Evolutionary conservation across 2,329 filamentous ascomycete species (phyloP).

Genomic region (Fusarium tupiense): DNA sequence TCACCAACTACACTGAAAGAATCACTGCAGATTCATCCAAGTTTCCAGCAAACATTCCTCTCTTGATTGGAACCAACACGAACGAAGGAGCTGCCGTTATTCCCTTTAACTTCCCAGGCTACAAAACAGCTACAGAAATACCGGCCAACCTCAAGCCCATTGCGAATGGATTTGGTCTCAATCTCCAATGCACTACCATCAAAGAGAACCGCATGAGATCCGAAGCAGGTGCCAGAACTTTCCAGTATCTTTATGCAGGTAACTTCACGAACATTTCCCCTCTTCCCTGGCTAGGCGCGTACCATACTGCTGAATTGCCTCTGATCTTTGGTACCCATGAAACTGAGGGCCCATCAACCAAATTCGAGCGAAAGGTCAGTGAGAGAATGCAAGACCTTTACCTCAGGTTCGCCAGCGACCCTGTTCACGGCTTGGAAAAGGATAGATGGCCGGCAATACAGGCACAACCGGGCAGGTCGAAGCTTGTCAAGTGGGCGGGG

Average conservation of each 20-base stretch:
- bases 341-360: slow-evolving; percentile 3
- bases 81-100: slow-evolving; percentile 29
- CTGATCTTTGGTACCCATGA: slow-evolving; percentile 25
- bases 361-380: slow-evolving; percentile 20
- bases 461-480: not conserved
- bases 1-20: slow-evolving; percentile 15
- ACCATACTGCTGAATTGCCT: slow-evolving; percentile 31
- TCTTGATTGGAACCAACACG: slow-evolving; percentile 31
- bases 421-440: not conserved
- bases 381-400: slow-evolving; percentile 32
- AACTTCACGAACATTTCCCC: slow-evolving; percentile 37
- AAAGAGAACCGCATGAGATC: slow-evolving; percentile 14
- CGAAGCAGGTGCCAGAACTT: slow-evolving; percentile 19
- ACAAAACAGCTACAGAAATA: slow-evolving; percentile 21
- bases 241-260: slow-evolving; percentile 31
- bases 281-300: slow-evolving; percentile 28
- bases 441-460: slow-evolving; percentile 1
- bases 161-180: slow-evolving; percentile 10
- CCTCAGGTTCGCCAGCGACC: slow-evolving; percentile 20
- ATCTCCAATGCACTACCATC: slow-evolving; percentile 27
- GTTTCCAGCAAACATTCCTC: not conserved
- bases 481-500: slow-evolving; percentile 15
- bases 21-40: not conserved
- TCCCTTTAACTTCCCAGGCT: slow-evolving; percentile 21
- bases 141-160: slow-evolving; percentile 3